These are phyloP conservation scores for Cochlearia excelsa DNA, from an alignment of 345 rosid species.

Conservation along the genomic window DNA sequence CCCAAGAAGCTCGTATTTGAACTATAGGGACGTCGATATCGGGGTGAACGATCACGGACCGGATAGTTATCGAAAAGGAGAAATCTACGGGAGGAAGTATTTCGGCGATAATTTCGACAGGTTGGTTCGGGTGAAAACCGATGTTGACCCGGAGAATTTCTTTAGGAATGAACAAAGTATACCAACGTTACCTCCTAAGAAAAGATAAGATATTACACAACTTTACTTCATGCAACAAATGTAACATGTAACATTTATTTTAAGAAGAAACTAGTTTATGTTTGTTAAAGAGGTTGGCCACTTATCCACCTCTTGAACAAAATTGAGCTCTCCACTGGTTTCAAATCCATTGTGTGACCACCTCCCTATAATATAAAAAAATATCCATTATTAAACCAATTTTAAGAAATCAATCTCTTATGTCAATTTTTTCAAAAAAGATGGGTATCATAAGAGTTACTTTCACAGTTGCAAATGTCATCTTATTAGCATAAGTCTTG, in stretches of 20 bases:
- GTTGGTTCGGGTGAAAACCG: conserved; percentile 43
- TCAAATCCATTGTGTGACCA: conserved; percentile 53
- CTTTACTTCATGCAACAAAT: too few species aligned
- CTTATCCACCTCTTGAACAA: conserved; percentile 38
- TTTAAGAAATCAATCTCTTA: not conserved
- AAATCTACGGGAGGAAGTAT: conserved; percentile 47
- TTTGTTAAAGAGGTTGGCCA: conserved; percentile 24
- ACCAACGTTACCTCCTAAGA: conserved; percentile 32
- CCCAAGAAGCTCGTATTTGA: conserved; percentile 57
- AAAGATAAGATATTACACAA: not conserved
- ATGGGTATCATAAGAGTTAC: conserved; percentile 19
- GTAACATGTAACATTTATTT: too few species aligned
- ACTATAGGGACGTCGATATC: conserved; percentile 64
- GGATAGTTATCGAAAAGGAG: conserved; percentile 46
- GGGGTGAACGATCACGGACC: conserved; percentile 38
- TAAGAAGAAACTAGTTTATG: not conserved
- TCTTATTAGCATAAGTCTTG: conserved; percentile 48
- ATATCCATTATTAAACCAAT: not conserved
- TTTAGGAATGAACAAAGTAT: conserved; percentile 51
- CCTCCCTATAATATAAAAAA: conserved; percentile 45
- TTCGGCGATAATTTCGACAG: conserved; percentile 41
- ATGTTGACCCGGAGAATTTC: conserved; percentile 46
- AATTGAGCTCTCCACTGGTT: conserved; percentile 42
- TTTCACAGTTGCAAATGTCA: conserved; percentile 74
- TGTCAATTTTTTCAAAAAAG: not conserved